Evolutionary conservation across 148 eudicot species (phyloP).

Genomic region (Selenicereus undatus): DNA sequence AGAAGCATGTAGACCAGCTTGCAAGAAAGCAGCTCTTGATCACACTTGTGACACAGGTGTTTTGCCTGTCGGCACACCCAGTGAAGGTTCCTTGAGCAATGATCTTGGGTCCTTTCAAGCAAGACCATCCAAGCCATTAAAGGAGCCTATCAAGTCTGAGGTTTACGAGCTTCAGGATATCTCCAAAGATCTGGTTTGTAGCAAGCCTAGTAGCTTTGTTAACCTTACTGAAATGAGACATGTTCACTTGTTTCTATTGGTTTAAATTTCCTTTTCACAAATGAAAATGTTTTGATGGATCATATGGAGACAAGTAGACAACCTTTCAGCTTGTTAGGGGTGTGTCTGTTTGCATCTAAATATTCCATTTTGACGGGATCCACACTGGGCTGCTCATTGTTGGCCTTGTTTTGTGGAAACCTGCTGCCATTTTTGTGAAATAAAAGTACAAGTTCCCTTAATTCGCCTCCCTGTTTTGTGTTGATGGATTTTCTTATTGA

Average conservation of each 20-base stretch:
- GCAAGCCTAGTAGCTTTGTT: neutral
- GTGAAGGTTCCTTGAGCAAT: neutral
- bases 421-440: neutral
- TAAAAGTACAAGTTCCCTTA: neutral
- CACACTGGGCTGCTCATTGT: neutral
- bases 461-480: neutral
- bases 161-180: neutral
- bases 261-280: neutral
- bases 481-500: neutral
- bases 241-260: neutral
- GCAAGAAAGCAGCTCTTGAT: neutral
- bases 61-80: neutral
- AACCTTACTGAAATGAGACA: neutral
- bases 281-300: neutral
- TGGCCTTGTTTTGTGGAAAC: neutral
- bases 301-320: neutral
- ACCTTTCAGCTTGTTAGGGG: neutral
- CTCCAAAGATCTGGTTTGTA: constrained; percentile 2
- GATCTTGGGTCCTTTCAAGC: neutral
- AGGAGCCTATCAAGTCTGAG: neutral
- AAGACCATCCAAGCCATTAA: neutral
- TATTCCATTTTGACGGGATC: neutral
- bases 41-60: neutral
- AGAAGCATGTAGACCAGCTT: neutral
- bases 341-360: neutral